Percentiles rank a stretch among this genome's conserved stretches.
These are phyloP conservation scores for Arthrobotrys entomopaga DNA, from an alignment of 2,329 filamentous ascomycete genomes.

Conservation along the genomic window DNA sequence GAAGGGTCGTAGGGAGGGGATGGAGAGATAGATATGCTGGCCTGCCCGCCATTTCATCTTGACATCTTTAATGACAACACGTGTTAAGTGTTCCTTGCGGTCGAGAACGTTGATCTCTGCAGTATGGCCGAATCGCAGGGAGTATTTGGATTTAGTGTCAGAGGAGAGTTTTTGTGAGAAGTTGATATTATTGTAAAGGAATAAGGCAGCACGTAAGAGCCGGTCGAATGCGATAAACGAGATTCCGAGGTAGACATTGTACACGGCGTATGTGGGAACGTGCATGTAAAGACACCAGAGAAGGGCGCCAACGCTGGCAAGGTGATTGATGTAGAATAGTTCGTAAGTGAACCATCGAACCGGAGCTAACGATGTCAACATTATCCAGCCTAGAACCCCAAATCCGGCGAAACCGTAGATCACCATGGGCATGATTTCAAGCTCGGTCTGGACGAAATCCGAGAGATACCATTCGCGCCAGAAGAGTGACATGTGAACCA, in stretches of 20 bases:
- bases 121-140: conserved; percentile 41
- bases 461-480: conserved; percentile 72
- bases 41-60: conserved; percentile 92
- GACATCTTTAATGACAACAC: conserved; percentile 42
- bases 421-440: conserved; percentile 72
- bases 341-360: conserved; percentile 75
- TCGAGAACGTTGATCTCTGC: conserved; percentile 50
- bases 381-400: conserved; percentile 73
- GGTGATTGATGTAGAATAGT: conserved; percentile 75
- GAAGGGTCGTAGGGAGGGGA: conserved; percentile 89
- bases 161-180: background rate
- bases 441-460: conserved; percentile 70
- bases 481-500: conserved; percentile 77
- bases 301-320: conserved; percentile 71
- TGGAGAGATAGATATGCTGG: conserved; percentile 92
- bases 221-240: conserved; percentile 73
- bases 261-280: conserved; percentile 69
- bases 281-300: conserved; percentile 73
- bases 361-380: conserved; percentile 71
- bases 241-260: conserved; percentile 74
- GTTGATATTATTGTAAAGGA: conserved; percentile 40
- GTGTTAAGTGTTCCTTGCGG: conserved; percentile 41
- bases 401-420: conserved; percentile 75
- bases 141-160: conserved; percentile 13
- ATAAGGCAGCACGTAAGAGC: conserved; percentile 57